phyloP scores from a whole-genome alignment of 1,139 yeast genomes.

The Hansenula lynferdii region DNA sequence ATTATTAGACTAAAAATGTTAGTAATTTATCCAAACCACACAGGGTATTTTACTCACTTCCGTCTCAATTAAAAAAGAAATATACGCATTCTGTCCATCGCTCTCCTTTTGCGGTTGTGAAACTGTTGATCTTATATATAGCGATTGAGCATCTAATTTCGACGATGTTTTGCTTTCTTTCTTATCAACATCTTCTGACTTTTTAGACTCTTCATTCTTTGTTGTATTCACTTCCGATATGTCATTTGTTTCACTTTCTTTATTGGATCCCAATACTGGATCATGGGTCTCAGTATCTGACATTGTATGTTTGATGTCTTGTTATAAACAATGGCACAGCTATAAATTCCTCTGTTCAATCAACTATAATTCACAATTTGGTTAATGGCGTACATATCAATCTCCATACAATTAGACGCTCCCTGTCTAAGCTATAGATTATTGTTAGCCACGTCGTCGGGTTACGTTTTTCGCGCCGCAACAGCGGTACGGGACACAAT shows the following conservation, averaged over 20 bases:
- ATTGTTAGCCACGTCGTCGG: not conserved
- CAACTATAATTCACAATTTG: too few species aligned
- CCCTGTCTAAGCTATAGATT: not conserved
- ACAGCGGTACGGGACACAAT: not conserved
- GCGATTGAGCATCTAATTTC: slow-evolving; percentile 7
- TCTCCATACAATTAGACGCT: not conserved
- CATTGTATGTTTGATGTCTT: not conserved
- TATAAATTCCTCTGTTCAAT: too few species aligned
- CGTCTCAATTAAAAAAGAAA: slow-evolving; percentile 75
- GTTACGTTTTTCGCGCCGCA: not conserved
- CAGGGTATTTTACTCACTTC: slow-evolving; percentile 15
- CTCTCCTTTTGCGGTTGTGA: slow-evolving; percentile 67
- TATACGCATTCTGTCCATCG: slow-evolving; percentile 76
- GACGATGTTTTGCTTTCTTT: not conserved
- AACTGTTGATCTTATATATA: slow-evolving; percentile 16
- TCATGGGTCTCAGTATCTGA: not conserved
- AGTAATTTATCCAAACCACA: not conserved
- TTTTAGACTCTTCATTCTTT: not conserved
- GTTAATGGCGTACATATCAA: too few species aligned
- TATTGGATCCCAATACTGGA: not conserved
- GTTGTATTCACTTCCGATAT: not conserved
- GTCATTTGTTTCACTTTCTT: not conserved
- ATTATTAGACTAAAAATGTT: slow-evolving; percentile 28
- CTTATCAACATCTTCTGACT: slow-evolving; percentile 1
- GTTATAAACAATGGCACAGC: too few species aligned